Evolutionary conservation across 2,329 filamentous ascomycete species (phyloP), one percentile per base, ranked within the genome.

Genomic region (Pyricularia sp.): DNA sequence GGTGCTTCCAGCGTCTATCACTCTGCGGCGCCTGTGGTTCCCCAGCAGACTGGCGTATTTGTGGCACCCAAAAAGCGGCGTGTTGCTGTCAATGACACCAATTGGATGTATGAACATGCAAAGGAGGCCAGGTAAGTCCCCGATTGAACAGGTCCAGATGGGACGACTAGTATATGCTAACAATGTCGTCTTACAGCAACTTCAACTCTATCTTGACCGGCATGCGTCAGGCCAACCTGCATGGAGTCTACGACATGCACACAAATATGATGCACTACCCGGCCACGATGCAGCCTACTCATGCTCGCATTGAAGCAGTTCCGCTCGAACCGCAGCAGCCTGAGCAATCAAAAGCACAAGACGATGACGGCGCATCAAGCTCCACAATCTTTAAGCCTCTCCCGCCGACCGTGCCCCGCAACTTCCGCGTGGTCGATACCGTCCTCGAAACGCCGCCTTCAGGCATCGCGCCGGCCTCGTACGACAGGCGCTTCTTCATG

Each of bases 61-160:
- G 76, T 86, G 8, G 90, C 93, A 69, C 83, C 84, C 68, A 96
- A 96, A 79, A 91, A 91, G 79, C 84, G 89, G 69, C 89, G 89
- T 70, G 89, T 96, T 53, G 89, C 92, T 66, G 88, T 97, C 66
- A 97, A 93, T 64, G 91, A 96, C 70, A 86, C 88, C 65, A 99
- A 97, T 74, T 99, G 94, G 94, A 94, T 96, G 84, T 81, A 94
- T 65, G 92, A 97, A 77, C 94, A 99, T 76, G 92, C 93, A 31
- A 86, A 90, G 63, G 91, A 93, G 74, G 91, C 93, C 65, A 93
- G 89, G 92, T 96, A 82, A 71, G 82, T 77, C 33, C 55, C 16
- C 35, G 4, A 40, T 64, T 13, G 19, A 53, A 30, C 8, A 4
- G 7, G 31, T 59, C 22, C 26, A 28, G 30, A 62, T 22, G 13